Percentiles rank a stretch among this genome's conserved stretches.
Evolutionary conservation across 768 basidiomycete species (phyloP).

Genomic region (Sistotremastrum suecicum): DNA sequence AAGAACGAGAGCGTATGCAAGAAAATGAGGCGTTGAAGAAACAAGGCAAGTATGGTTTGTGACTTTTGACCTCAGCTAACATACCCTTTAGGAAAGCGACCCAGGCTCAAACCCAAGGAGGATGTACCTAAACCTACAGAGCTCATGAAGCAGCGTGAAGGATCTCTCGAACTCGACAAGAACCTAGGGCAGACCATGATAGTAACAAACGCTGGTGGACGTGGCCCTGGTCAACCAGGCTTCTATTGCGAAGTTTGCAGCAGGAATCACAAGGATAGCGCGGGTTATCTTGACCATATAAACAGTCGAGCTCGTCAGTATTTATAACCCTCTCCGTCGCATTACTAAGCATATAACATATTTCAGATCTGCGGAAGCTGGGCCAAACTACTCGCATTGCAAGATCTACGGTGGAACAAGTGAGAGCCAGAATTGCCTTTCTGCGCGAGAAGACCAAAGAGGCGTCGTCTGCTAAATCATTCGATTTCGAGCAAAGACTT

Average conservation of each 20-base stretch:
- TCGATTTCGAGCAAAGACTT: conserved; percentile 84
- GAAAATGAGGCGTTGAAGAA: conserved; percentile 76
- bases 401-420: conserved; percentile 85
- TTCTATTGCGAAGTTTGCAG: conserved; percentile 90
- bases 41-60: conserved; percentile 40
- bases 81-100: conserved; percentile 56
- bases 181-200: conserved; percentile 93
- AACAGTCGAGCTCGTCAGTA: conserved; percentile 85
- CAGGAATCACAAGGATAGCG: conserved; percentile 84
- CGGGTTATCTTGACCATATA: conserved; percentile 91
- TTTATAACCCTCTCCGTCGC: not conserved
- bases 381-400: conserved; percentile 92
- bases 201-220: conserved; percentile 68
- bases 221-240: conserved; percentile 83
- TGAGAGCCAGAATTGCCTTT: conserved; percentile 77
- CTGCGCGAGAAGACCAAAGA: conserved; percentile 81
- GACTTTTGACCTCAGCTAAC: not conserved
- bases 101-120: conserved; percentile 47
- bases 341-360: conserved; percentile 3
- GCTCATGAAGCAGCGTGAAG: conserved; percentile 80
- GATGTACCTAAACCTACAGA: conserved; percentile 91
- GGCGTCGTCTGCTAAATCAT: conserved; percentile 74
- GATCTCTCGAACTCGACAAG: conserved; percentile 80
- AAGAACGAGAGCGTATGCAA: conserved; percentile 71
- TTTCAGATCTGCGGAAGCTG: conserved; percentile 75